These are phyloP conservation scores for Lodderomyces metapsilosis DNA, from an alignment of 1,139 yeast species.

Conservation along the genomic window DNA sequence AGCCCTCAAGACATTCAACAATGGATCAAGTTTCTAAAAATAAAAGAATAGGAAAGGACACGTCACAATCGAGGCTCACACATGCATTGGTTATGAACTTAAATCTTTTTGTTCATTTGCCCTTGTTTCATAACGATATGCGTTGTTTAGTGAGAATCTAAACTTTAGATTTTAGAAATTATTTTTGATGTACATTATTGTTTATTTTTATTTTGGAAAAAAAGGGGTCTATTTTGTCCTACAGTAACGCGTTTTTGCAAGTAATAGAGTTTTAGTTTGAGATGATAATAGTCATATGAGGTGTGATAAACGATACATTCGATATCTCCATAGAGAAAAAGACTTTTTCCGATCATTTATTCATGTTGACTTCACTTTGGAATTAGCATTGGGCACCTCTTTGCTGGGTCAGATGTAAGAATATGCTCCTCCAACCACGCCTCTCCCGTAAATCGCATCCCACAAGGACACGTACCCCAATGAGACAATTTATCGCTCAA, in stretches of 20 bases:
- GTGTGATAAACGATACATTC: too few relatives aligned
- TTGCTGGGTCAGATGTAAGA: constrained; percentile 27
- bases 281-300: too few relatives aligned
- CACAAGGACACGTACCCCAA: constrained; percentile 61
- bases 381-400: constrained; percentile 31
- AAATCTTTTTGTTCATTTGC: not conserved
- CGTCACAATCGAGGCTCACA: not conserved
- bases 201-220: too few relatives aligned
- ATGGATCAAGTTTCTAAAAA: too few relatives aligned
- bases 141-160: not conserved
- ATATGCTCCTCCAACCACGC: constrained; percentile 62
- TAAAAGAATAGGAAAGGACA: too few relatives aligned
- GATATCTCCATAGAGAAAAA: too few relatives aligned
- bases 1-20: too few relatives aligned
- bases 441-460: constrained; percentile 46
- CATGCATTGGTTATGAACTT: not conserved
- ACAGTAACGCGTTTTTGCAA: too few relatives aligned
- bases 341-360: too few relatives aligned
- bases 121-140: not conserved
- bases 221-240: too few relatives aligned
- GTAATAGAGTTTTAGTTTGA: too few relatives aligned
- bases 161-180: not conserved
- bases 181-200: not conserved
- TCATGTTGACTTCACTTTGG: not conserved
- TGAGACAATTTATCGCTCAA: constrained; percentile 52